Evolutionary conservation across 1,139 yeast genomes (phyloP), one percentile per base, ranked within the genome.

Genomic region (Zygosaccharomyces sapae): DNA sequence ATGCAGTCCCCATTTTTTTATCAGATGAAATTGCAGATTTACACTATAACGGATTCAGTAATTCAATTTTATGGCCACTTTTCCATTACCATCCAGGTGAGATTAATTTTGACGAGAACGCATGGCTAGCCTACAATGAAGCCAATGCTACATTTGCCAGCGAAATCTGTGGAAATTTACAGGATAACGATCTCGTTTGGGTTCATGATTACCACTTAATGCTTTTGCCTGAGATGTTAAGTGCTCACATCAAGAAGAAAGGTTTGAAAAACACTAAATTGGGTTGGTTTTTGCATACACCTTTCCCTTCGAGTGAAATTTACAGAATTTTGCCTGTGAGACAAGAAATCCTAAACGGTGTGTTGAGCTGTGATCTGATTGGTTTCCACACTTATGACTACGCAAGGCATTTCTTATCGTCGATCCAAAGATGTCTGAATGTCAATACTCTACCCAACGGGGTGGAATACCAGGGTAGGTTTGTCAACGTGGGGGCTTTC

Each of bases 331-430:
- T 94, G 59, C 99, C 99, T 0, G 98, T 94, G 13, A 78, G 99
- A 68, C 81, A 84, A 58, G 98, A 94, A 67, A 89, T 94, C 47
- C 73, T 94, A 59, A 80, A 79, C 52, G 99, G 99, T 43, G 95
- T 94, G 2, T 72, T 94, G 63, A 84, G 94, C 59, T 92, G 97
- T 70, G 96, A 94, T 65, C 76, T 94, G 59, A 82, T 94, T 61
- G 99, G 99, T 0, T 94, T 94, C 76, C 99, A 94, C 68, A 94
- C 98, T n/a, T 94, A 94, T 68, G 99, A 94, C 68, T 94, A 94
- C 62, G 98, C 96, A n/a, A 79, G 99, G 59, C 99, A 94, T 70
- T 94, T 94, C 7, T 69, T 94, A 48, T 84, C 95, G 18, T 83
- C 96, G 0, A 96, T 92, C n/a, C 82, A 90, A 50, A 75, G 96